Conservation (phyloP, 73 alveolate species). For the Breviolum minutum region DNA sequence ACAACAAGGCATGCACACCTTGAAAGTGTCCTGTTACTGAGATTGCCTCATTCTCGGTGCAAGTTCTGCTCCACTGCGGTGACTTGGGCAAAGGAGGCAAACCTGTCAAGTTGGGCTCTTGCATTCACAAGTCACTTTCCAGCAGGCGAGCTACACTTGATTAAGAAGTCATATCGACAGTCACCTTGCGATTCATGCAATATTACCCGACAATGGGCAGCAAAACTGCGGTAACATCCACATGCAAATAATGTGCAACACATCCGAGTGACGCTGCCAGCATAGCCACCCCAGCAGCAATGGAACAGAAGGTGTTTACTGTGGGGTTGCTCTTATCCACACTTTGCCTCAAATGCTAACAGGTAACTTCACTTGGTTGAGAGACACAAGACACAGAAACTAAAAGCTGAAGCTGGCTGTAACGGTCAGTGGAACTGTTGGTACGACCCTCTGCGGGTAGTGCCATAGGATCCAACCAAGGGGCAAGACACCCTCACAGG, state of each 20-base stretch:
- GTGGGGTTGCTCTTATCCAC: slow-evolving; percentile 79
- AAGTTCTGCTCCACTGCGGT: slow-evolving; percentile 17
- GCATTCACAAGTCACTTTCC: background rate
- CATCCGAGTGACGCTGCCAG: slow-evolving; percentile 40
- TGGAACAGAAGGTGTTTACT: slow-evolving; percentile 40
- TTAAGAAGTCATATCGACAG: too few species aligned
- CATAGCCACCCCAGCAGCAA: slow-evolving; percentile 47
- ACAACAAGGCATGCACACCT: background rate
- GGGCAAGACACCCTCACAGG: slow-evolving; percentile 73
- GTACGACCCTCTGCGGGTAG: too few species aligned
- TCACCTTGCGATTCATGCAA: too few species aligned
- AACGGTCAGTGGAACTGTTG: too few species aligned
- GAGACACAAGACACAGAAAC: too few species aligned
- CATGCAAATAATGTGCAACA: background rate
- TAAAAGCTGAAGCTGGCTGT: too few species aligned
- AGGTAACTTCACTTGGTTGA: background rate
- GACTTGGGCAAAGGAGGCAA: slow-evolving; percentile 62
- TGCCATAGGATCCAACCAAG: background rate
- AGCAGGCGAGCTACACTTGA: background rate
- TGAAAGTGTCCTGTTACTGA: too few species aligned
- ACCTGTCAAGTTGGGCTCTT: background rate
- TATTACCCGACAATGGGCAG: too few species aligned
- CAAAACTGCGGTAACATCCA: too few species aligned
- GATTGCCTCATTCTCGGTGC: slow-evolving; percentile 34
- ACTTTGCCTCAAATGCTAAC: slow-evolving; percentile 22